Percentiles rank a stretch among this genome's conserved stretches.
Conservation (phyloP, 495 filamentous ascomycete genomes). For the Cercophora samala region DNA sequence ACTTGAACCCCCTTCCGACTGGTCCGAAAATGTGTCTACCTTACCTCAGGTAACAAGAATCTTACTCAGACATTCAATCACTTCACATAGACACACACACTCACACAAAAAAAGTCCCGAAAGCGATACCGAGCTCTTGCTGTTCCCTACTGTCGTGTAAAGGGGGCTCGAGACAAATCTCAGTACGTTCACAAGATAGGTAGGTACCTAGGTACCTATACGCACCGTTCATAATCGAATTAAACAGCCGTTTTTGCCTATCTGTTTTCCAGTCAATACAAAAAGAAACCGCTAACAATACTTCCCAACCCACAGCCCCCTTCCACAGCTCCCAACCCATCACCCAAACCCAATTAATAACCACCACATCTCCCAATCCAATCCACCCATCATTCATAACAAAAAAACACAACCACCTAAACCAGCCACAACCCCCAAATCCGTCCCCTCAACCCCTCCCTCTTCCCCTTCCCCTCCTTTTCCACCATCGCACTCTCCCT, state of each 20-base stretch:
- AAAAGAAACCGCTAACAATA: no score
- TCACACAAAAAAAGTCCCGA: not conserved
- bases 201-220: no score
- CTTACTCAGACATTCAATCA: not conserved
- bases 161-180: no score
- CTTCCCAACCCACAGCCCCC: no score
- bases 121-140: not conserved
- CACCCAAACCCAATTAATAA: not conserved
- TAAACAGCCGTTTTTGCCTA: no score
- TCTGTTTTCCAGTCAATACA: no score
- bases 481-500: not conserved
- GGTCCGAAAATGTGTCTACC: not conserved
- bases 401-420: not conserved
- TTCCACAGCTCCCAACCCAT: not conserved
- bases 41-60: no score
- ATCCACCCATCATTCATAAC: not conserved
- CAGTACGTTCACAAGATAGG: no score
- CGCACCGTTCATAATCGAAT: no score
- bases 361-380: not conserved
- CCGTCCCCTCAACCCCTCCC: not conserved
- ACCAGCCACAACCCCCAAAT: not conserved
- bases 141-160: not conserved
- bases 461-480: not conserved
- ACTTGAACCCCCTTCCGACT: not conserved
- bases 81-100: no score